Evolutionary conservation across 805 yeast genomes (phyloP).

Genomic region (Ogataea allantospora): DNA sequence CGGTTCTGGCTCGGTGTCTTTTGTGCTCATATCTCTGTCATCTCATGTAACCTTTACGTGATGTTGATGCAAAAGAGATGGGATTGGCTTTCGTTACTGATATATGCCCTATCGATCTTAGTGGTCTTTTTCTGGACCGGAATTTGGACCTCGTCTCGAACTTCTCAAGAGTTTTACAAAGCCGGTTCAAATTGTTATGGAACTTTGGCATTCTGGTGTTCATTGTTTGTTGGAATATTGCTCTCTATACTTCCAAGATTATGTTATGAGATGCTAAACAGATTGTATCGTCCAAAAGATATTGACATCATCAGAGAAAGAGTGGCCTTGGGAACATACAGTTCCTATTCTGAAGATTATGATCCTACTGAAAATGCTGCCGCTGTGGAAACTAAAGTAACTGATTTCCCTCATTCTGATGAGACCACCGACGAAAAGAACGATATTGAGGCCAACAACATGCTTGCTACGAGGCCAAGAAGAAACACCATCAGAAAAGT

Average conservation of each 20-base stretch:
- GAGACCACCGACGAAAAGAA: constrained; percentile 16
- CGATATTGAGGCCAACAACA: constrained; percentile 15
- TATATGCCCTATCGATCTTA: constrained; percentile 53
- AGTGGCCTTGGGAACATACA: constrained; percentile 51
- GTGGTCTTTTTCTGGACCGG: constrained; percentile 76
- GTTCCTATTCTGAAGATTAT: constrained; percentile 46
- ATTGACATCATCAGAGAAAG: constrained; percentile 70
- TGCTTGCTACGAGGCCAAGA: constrained; percentile 11
- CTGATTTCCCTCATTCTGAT: constrained; percentile 7
- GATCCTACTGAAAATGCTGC: constrained; percentile 47
- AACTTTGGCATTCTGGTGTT: constrained; percentile 62
- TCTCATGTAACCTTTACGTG: constrained; percentile 65
- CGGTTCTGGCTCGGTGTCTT: constrained; percentile 70
- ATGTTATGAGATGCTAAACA: constrained; percentile 45
- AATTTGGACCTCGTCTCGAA: constrained; percentile 57
- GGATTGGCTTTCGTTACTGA: constrained; percentile 67
- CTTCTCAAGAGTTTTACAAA: constrained; percentile 58
- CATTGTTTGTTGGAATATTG: constrained; percentile 53
- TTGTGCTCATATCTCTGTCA: constrained; percentile 58
- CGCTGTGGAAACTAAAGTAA: constrained; percentile 4
- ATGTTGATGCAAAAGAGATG: constrained; percentile 68
- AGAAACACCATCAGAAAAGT: constrained; percentile 19
- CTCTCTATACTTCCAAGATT: constrained; percentile 62
- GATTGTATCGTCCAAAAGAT: constrained; percentile 60
- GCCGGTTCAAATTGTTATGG: constrained; percentile 67